Evolutionary conservation across 371 early-diverging fungal species (phyloP), one percentile per base, ranked within the genome.

Genomic region (Chytridium lagenaria): DNA sequence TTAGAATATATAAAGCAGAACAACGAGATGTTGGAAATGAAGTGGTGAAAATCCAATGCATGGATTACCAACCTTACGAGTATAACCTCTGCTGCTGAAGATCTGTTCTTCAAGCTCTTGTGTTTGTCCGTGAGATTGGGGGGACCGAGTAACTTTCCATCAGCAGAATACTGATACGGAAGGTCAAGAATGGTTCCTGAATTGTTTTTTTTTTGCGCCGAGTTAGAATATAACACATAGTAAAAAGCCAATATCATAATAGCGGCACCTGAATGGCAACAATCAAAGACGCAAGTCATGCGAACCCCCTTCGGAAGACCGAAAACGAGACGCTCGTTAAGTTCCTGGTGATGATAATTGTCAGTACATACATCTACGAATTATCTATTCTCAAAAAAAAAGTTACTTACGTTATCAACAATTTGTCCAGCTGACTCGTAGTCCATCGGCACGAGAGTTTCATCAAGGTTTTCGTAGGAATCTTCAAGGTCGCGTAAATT

Each of bases 401-500:
- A 71, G 50, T 30, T 31, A 22, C 71, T 70, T 79, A 87, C 87
- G 83, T 97, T 97, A 80, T 98, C 98, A 37, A 88, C 76, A 59
- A 98, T 92, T 76, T 90, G 86, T 2, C 98, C 98, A 19, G 88
- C 88, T 0, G 68, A 70, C 50, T 81, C 68, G 80, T 91, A 93
- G 81, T 98, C 98, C 7, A 94, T 81, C 5, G 98, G 98, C 49
- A 91, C 88, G 59, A 95, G 91, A 1, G 92, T 91, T 72, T 94
- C 93, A 75, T 93, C 93, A 55, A 78, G 85, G 15, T 94, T 94
- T 77, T 95, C 96, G 50, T 88, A 59, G 16, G 69, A 74, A 52
- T 39, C 63, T 50, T 26, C n/a, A n/a, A n/a, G n/a, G n/a, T n/a
- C n/a, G n/a, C n/a, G n/a, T n/a, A n/a, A n/a, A n/a, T n/a, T n/a